phyloP scores from a whole-genome alignment of 2,329 filamentous ascomycete species.

The Fusarium sp. region DNA sequence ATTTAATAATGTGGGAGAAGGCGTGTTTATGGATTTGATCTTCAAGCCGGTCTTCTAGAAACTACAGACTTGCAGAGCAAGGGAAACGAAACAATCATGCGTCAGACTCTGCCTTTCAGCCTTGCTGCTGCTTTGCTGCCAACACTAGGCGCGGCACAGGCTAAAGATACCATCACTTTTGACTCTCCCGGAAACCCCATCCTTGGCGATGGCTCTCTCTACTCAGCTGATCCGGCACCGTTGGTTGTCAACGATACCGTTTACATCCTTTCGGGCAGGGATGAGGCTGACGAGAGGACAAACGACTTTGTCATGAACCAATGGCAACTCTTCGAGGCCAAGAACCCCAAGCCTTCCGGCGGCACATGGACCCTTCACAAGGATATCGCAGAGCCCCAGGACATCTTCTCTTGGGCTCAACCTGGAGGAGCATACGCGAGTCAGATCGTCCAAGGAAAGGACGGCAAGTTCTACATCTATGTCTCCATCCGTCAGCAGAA shows the following conservation, averaged over 20 bases:
- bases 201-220: slow-evolving; percentile 51
- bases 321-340: slow-evolving; percentile 51
- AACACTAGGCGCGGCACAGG: background rate
- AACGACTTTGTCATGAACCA: slow-evolving; percentile 53
- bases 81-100: background rate
- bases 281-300: slow-evolving; percentile 44
- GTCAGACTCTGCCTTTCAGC: background rate
- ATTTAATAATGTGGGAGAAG: background rate
- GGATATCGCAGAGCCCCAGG: slow-evolving; percentile 45
- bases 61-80: background rate
- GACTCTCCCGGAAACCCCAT: slow-evolving; percentile 51
- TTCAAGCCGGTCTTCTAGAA: background rate
- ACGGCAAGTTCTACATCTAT: slow-evolving; percentile 53
- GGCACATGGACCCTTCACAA: slow-evolving; percentile 50
- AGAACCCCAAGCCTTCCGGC: slow-evolving; percentile 45
- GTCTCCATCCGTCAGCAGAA: slow-evolving; percentile 48
- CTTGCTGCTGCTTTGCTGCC: background rate
- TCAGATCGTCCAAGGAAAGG: slow-evolving; percentile 49
- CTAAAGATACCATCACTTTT: slow-evolving; percentile 23
- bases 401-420: slow-evolving; percentile 50
- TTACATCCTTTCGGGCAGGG: slow-evolving; percentile 52
- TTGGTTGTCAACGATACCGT: slow-evolving; percentile 51
- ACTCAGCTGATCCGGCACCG: slow-evolving; percentile 54
- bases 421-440: slow-evolving; percentile 50
- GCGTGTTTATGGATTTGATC: background rate